Evolutionary conservation across 441 rosid species (phyloP).

Genomic region (Theobroma grandiflorum): DNA sequence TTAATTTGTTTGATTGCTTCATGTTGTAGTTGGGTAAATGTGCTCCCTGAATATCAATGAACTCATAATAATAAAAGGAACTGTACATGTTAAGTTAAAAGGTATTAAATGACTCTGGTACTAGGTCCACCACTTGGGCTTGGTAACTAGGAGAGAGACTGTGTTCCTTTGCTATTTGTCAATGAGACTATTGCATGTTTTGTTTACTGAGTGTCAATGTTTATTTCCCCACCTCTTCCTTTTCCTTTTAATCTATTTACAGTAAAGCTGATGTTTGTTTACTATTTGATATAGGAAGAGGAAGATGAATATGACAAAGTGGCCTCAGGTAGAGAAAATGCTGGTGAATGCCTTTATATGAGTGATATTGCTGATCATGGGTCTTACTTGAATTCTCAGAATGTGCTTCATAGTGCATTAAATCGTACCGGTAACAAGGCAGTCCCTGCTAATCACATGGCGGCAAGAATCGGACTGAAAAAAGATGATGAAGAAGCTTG

Average conservation of each 20-base stretch:
- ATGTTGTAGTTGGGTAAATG: neutral
- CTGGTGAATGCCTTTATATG: constrained; percentile 41
- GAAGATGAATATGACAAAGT: constrained; percentile 65
- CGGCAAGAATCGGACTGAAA: constrained; percentile 53
- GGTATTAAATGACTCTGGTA: neutral
- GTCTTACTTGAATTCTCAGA: constrained; percentile 35
- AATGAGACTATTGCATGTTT: neutral
- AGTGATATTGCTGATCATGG: constrained; percentile 33
- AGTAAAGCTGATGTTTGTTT: neutral
- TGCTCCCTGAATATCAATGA: constrained; percentile 5
- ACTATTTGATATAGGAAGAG: constrained; percentile 44
- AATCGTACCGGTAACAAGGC: constrained; percentile 35
- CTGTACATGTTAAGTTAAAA: neutral
- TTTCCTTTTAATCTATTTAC: neutral
- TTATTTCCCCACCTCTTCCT: neutral
- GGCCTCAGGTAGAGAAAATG: constrained; percentile 51
- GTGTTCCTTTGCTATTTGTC: neutral
- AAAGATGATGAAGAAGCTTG: constrained; percentile 52
- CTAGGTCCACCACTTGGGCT: neutral
- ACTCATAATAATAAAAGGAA: neutral
- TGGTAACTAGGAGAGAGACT: neutral
- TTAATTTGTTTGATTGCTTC: neutral
- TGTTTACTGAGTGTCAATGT: neutral
- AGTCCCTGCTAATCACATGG: constrained; percentile 48
- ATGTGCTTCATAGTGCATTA: constrained; percentile 32